Conservation (phyloP, 768 basidiomycete genomes). For the Galerina sulciceps region DNA sequence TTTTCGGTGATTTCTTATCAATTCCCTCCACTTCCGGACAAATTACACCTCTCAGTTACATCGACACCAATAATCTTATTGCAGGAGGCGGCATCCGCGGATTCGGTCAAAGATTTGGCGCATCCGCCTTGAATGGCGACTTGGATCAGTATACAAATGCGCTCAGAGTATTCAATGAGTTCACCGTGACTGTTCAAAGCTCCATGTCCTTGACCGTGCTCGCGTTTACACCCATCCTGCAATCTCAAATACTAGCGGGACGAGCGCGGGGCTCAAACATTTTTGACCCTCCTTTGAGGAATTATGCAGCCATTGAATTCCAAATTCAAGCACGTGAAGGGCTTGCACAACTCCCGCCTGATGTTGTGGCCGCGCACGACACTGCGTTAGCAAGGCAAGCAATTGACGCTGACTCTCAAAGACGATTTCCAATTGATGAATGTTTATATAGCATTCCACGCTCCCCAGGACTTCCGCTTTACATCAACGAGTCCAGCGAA, state of each 20-base stretch:
- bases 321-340: conserved; percentile 30
- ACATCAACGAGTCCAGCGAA: conserved; percentile 43
- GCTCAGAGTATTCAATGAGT: conserved; percentile 34
- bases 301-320: conserved; percentile 39
- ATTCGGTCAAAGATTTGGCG: conserved; percentile 38
- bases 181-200: conserved; percentile 25
- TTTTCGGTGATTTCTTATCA: conserved; percentile 43
- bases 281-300: conserved; percentile 38
- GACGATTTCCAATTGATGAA: not conserved
- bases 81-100: conserved; percentile 33
- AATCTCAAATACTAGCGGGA: conserved; percentile 39
- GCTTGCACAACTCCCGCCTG: conserved; percentile 20
- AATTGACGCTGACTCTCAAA: not conserved
- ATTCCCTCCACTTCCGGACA: conserved; percentile 32
- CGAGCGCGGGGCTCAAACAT: conserved; percentile 39
- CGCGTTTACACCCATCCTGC: conserved; percentile 41
- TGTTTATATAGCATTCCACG: conserved; percentile 33
- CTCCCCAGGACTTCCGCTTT: conserved; percentile 42
- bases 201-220: conserved; percentile 31
- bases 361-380: conserved; percentile 28
- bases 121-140: conserved; percentile 36
- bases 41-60: conserved; percentile 38
- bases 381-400: conserved; percentile 34
- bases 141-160: conserved; percentile 34
- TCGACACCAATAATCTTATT: conserved; percentile 34